phyloP scores from a whole-genome alignment of 169 alveolate genomes.

The Theileria luwenshuni region DNA sequence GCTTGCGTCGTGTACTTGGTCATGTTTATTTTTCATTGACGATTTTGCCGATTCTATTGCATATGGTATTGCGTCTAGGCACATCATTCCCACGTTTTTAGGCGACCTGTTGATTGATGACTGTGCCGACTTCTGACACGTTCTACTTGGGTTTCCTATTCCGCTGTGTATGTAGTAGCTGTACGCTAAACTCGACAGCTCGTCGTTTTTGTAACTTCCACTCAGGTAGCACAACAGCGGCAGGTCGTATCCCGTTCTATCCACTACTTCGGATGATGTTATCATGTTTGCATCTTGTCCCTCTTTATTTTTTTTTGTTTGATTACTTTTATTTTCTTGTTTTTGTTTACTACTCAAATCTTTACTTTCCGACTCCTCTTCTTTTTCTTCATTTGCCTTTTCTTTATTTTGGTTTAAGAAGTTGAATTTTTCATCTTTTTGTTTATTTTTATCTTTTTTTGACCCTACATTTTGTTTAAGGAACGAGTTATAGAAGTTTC shows the following conservation, averaged over 20 bases:
- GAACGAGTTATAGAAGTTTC: slow-evolving; percentile 39
- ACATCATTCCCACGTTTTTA: slow-evolving; percentile 41
- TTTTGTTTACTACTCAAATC: slow-evolving; percentile 3
- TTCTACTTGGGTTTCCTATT: slow-evolving; percentile 60
- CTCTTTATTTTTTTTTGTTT: background rate
- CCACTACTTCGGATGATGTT: slow-evolving; percentile 2
- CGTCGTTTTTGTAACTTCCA: slow-evolving; percentile 64
- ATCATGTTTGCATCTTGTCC: slow-evolving; percentile 2
- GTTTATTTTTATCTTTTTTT: background rate
- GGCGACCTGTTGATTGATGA: slow-evolving; percentile 63
- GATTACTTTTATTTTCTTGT: background rate
- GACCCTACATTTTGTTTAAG: slow-evolving; percentile 35
- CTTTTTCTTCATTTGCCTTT: background rate
- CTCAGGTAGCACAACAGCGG: slow-evolving; percentile 54
- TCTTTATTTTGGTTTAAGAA: background rate
- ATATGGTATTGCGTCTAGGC: slow-evolving; percentile 64
- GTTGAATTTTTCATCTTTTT: background rate
- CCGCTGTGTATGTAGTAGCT: slow-evolving; percentile 73
- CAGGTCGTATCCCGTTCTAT: slow-evolving; percentile 53
- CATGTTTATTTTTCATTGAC: slow-evolving; percentile 37
- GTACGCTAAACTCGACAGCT: slow-evolving; percentile 64
- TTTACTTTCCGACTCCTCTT: slow-evolving; percentile 10
- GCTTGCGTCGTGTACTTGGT: slow-evolving; percentile 32
- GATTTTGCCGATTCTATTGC: slow-evolving; percentile 63
- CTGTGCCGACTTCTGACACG: slow-evolving; percentile 57